Evolutionary conservation across 2,329 filamentous ascomycete species (phyloP).

Genomic region (Blastomyces gilchristii): DNA sequence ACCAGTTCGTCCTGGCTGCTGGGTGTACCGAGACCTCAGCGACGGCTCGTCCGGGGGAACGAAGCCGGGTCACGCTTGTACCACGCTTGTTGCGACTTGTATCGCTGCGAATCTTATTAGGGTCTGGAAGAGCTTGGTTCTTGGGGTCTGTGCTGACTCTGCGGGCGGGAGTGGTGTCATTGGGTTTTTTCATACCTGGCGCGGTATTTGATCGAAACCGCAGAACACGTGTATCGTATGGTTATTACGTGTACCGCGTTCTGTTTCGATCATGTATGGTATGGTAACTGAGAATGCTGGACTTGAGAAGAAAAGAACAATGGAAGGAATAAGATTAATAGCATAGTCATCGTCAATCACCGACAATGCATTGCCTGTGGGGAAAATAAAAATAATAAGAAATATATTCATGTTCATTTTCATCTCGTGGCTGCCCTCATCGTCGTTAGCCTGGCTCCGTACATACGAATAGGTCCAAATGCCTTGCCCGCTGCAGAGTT

Average conservation of each 20-base stretch:
- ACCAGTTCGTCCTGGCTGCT: background rate
- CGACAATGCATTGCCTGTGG: too few relatives aligned
- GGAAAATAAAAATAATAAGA: too few relatives aligned
- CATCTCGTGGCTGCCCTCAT: too few relatives aligned
- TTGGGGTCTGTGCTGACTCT: background rate
- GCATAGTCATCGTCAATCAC: too few relatives aligned
- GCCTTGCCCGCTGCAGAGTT: too few relatives aligned
- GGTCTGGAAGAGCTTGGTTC: background rate
- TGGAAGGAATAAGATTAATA: background rate
- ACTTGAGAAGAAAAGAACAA: background rate
- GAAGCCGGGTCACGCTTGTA: constrained; percentile 3
- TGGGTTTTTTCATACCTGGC: background rate
- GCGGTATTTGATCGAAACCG: background rate
- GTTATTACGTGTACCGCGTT: background rate
- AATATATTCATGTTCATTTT: too few relatives aligned
- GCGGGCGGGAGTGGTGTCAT: background rate
- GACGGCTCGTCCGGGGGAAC: background rate
- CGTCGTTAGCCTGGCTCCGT: too few relatives aligned
- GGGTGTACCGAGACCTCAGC: constrained; percentile 4
- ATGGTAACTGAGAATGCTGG: background rate
- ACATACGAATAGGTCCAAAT: background rate
- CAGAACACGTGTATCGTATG: background rate
- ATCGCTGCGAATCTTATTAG: background rate
- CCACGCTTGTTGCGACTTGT: background rate
- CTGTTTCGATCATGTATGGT: background rate